phyloP scores from a whole-genome alignment of 495 filamentous ascomycete genomes.

The Penicillium steckii region DNA sequence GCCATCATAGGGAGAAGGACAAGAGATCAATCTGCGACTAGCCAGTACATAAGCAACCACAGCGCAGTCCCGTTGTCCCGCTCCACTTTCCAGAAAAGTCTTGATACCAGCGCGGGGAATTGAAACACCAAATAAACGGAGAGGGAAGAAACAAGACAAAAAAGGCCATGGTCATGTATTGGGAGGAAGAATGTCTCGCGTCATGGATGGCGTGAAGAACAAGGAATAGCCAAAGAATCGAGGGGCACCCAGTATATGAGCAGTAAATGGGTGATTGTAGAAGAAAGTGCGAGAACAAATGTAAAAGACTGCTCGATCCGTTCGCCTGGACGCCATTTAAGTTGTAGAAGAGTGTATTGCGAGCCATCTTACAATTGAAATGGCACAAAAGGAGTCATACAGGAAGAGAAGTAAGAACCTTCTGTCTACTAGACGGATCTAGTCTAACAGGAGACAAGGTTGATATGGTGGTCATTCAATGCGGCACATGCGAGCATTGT shows the following conservation, averaged over 20 bases:
- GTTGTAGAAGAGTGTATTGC: slow-evolving; percentile 9
- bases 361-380: slow-evolving; percentile 15
- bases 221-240: neutral
- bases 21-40: neutral
- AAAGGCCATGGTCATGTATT: neutral
- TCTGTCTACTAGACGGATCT: neutral
- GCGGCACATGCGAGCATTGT: slow-evolving; percentile 85
- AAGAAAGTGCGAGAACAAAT: neutral
- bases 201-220: neutral
- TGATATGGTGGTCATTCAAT: slow-evolving; percentile 48
- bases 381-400: neutral
- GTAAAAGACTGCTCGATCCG: neutral
- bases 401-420: neutral
- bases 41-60: neutral
- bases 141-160: neutral
- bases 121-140: neutral
- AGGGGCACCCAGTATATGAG: neutral
- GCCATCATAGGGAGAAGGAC: neutral
- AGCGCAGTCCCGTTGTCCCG: neutral
- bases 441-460: slow-evolving; percentile 44
- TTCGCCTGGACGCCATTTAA: slow-evolving; percentile 18
- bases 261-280: neutral
- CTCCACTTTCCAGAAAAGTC: neutral
- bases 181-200: neutral
- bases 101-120: neutral